A percentile compares a stretch with the other conserved stretches of the same genome.
These are phyloP conservation scores for Capronia coronata DNA, from an alignment of 2,329 filamentous ascomycete genomes.

Conservation along the genomic window DNA sequence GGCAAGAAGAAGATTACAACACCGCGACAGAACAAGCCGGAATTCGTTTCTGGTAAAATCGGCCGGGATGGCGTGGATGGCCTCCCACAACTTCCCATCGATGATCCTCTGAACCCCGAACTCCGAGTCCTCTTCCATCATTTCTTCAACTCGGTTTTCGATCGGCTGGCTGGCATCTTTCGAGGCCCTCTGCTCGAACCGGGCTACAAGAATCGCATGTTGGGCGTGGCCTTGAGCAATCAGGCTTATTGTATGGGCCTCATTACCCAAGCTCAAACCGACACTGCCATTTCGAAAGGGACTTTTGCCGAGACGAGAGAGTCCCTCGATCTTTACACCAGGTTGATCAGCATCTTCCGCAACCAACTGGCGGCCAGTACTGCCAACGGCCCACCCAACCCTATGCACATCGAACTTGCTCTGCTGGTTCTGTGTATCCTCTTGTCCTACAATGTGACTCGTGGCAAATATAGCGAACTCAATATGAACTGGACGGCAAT, in stretches of 20 bases:
- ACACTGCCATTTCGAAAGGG: constrained; percentile 3
- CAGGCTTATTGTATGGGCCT: constrained; percentile 9
- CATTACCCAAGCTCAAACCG: constrained; percentile 11
- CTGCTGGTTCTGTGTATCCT: constrained; percentile 5
- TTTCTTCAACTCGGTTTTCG: constrained; percentile 11
- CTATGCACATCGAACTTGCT: constrained; percentile 6
- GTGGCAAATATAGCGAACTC: constrained; percentile 1
- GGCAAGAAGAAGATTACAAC: neutral
- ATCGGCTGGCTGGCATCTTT: constrained; percentile 7
- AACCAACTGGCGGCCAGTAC: constrained; percentile 4
- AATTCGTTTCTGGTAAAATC: neutral
- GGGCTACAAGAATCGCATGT: constrained; percentile 7
- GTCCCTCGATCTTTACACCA: constrained; percentile 7
- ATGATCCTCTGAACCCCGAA: constrained; percentile 1
- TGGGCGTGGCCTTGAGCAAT: neutral
- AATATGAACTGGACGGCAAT: constrained; percentile 6
- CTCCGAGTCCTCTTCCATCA: constrained; percentile 9
- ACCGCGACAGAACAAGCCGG: neutral
- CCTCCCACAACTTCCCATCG: constrained; percentile 1
- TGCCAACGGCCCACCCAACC: neutral
- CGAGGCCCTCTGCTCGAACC: constrained; percentile 2
- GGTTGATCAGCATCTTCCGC: constrained; percentile 6
- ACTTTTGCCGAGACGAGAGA: neutral
- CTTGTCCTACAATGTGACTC: constrained; percentile 5
- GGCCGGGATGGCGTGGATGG: constrained; percentile 8